Evolutionary conservation across 225 moss, liverwort and hornwort species (phyloP), one percentile per base, ranked within the genome.

Genomic region (Neckera pumila): DNA sequence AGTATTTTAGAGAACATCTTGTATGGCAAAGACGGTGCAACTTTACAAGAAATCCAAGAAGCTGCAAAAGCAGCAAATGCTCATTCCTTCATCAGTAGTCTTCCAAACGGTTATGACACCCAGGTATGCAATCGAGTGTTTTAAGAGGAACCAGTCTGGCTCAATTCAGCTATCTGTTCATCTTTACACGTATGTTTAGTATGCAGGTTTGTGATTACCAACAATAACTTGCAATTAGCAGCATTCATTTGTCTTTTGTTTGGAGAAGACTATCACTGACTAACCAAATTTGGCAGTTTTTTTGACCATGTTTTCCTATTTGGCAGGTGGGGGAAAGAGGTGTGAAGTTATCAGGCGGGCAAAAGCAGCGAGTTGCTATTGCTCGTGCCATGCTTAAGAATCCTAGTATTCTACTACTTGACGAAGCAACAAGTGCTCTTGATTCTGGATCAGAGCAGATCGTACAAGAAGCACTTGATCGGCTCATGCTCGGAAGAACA

Each of bases 361-460:
- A 97, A 89, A 97, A 95, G 60, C 96, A 97, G 77, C 93, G 95
- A 67, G 89, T 97, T 89, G 97, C 97, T 72, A 96, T 97, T 89
- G 94, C 97, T 38, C 94, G 97, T 79, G 97, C 97, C 42, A 96
- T 97, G 90, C 93, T 97, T 33, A 97, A 93, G 69, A 95, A 94
- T 56, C 97, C 96, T 56, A 89, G 92, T 25, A 93, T 97, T 85
- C 79, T 95, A 79, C 89, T 97, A 23, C 92, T 97, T 67, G 97
- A 97, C 84, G 97, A 96, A 90, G 95, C 96, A 30, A 97, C 95
- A 26, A 95, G 95, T 93, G 94, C 96, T 66, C 93, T 97, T 42
- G 97, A 97, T 86, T 87, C 93, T 64, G 94, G 93, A 84, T 91
- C 97, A 42, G 97, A 97, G 92, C 83, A 87, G 42, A 85, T 94